phyloP scores from a whole-genome alignment of 345 rosid species.

The Cardamine resedifolia region DNA sequence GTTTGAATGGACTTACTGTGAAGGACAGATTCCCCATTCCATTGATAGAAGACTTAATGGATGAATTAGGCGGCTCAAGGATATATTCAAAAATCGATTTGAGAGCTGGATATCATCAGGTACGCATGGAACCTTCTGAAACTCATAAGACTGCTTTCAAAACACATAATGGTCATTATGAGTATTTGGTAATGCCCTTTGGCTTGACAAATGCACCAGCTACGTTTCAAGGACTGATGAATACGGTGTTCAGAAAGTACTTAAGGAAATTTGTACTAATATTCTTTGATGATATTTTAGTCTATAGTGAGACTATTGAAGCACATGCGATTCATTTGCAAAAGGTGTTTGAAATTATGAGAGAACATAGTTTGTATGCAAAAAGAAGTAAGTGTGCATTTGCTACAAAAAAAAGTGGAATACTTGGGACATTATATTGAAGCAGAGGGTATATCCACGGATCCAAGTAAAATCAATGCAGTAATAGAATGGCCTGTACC shows the following conservation, averaged over 20 bases:
- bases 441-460: fast-evolving
- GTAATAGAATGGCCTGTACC: fast-evolving
- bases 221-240: fast-evolving
- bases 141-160: background rate
- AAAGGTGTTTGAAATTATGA: fast-evolving
- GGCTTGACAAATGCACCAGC: background rate
- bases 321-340: fast-evolving
- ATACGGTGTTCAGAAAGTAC: fast-evolving
- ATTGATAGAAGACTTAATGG: background rate
- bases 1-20: fast-evolving
- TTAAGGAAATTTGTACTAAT: background rate
- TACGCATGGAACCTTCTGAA: fast-evolving
- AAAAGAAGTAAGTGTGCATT: background rate
- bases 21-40: background rate
- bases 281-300: background rate
- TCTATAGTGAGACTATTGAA: fast-evolving
- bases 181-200: background rate
- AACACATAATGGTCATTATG: background rate
- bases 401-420: fast-evolving
- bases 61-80: background rate
- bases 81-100: background rate
- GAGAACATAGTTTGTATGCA: fast-evolving
- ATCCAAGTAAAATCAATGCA: fast-evolving
- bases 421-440: background rate
- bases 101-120: background rate